phyloP scores from a whole-genome alignment of 768 basidiomycete species.

The Tricholoma terreum region DNA sequence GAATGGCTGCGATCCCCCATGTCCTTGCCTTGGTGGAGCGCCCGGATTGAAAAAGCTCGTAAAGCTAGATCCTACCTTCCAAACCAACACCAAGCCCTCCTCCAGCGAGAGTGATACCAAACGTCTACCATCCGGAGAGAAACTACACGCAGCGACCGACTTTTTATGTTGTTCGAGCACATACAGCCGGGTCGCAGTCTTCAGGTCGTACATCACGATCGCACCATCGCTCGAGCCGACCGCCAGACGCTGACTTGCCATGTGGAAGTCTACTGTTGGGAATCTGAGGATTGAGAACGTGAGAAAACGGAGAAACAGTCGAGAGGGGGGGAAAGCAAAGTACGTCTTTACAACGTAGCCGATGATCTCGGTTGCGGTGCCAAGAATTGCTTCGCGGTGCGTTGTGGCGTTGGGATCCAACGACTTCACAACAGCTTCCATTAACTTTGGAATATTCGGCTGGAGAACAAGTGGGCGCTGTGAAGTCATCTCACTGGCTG shows the following conservation, averaged over 20 bases:
- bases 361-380: slow-evolving; percentile 91
- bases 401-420: slow-evolving; percentile 84
- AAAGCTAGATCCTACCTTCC: slow-evolving; percentile 94
- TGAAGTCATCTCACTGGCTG: background rate
- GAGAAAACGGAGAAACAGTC: background rate
- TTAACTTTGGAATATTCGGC: slow-evolving; percentile 76
- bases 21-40: slow-evolving; percentile 87
- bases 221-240: slow-evolving; percentile 96
- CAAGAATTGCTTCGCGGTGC: slow-evolving; percentile 79
- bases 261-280: slow-evolving; percentile 93
- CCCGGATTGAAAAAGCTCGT: slow-evolving; percentile 89
- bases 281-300: slow-evolving; percentile 46
- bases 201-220: slow-evolving; percentile 93
- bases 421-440: slow-evolving; percentile 95
- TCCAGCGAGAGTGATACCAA: slow-evolving; percentile 85
- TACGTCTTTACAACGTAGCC: slow-evolving; percentile 94
- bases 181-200: slow-evolving; percentile 92
- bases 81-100: slow-evolving; percentile 81
- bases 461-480: slow-evolving; percentile 85
- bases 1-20: slow-evolving; percentile 78
- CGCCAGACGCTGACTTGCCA: slow-evolving; percentile 79
- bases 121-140: slow-evolving; percentile 90
- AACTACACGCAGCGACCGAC: slow-evolving; percentile 78
- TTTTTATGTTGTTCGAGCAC: slow-evolving; percentile 91
- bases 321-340: slow-evolving; percentile 19